Conservation (phyloP, 345 rosid species). For the Eucalyptus cloeziana region DNA sequence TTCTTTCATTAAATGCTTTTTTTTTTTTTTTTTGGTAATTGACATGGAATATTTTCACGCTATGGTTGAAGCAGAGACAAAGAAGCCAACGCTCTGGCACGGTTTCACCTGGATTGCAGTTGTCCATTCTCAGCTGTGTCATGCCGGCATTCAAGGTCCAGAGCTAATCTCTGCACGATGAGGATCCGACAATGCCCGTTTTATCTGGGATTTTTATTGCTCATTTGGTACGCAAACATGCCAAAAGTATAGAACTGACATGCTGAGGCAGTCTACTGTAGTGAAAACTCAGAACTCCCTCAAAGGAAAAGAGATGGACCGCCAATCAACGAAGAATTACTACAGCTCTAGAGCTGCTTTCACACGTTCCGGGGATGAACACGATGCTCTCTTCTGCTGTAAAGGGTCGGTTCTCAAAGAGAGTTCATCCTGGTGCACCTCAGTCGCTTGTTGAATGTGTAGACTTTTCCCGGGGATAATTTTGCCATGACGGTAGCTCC, state of each 20-base stretch:
- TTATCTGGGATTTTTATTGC: background rate
- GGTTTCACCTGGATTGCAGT: background rate
- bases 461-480: constrained; percentile 34
- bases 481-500: constrained; percentile 22
- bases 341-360: background rate
- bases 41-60: background rate
- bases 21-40: too few species aligned
- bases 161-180: background rate
- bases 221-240: background rate
- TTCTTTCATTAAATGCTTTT: background rate
- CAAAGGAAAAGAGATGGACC: background rate
- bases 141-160: background rate
- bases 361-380: background rate
- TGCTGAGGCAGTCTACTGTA: background rate
- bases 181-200: background rate
- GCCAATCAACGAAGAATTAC: background rate
- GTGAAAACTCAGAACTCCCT: background rate
- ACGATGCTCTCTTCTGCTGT: background rate
- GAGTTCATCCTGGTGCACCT: constrained; percentile 30
- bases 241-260: background rate
- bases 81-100: background rate
- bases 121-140: background rate
- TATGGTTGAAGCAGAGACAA: background rate
- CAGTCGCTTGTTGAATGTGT: constrained; percentile 46
- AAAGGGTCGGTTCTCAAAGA: background rate